Evolutionary conservation across 2,329 filamentous ascomycete species (phyloP).

Genomic region (Colletotrichum sansevieriae): DNA sequence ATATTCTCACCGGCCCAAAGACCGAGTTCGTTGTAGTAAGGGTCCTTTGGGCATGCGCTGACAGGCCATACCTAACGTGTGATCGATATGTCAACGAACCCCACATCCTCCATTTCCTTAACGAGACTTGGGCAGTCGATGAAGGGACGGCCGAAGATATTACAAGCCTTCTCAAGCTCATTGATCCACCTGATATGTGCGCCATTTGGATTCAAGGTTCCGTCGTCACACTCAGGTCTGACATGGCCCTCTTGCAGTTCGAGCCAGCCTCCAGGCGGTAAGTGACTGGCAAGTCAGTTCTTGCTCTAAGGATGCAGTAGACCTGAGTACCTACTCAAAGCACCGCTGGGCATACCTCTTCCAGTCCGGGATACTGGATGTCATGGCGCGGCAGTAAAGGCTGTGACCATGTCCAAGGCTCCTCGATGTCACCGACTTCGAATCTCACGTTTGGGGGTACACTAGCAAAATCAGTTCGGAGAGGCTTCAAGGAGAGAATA

Average conservation of each 20-base stretch:
- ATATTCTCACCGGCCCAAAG: conserved; percentile 40
- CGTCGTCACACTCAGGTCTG: conserved; percentile 57
- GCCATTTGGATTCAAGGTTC: conserved; percentile 46
- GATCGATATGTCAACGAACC: conserved; percentile 66
- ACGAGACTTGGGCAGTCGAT: conserved; percentile 56
- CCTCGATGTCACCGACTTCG: conserved; percentile 67
- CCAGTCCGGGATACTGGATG: conserved; percentile 65
- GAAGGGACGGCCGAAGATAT: conserved; percentile 48
- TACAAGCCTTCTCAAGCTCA: conserved; percentile 48
- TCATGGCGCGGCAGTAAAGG: conserved; percentile 63
- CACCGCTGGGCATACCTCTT: conserved; percentile 59
- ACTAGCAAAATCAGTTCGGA: conserved; percentile 42
- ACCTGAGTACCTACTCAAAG: conserved; percentile 49
- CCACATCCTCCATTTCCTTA: conserved; percentile 61
- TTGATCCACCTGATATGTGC: conserved; percentile 49
- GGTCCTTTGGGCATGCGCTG: conserved; percentile 64
- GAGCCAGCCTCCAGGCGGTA: conserved; percentile 59
- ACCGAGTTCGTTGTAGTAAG: conserved; percentile 63
- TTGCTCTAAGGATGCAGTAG: conserved; percentile 46
- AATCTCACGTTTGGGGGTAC: conserved; percentile 68
- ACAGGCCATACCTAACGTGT: conserved; percentile 61
- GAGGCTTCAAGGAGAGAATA: no score
- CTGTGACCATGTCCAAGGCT: conserved; percentile 61
- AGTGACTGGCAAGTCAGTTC: conserved; percentile 40
- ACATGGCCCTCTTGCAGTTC: conserved; percentile 59